These are phyloP conservation scores for Russula emetica DNA, from an alignment of 768 basidiomycete genomes.

Conservation along the genomic window DNA sequence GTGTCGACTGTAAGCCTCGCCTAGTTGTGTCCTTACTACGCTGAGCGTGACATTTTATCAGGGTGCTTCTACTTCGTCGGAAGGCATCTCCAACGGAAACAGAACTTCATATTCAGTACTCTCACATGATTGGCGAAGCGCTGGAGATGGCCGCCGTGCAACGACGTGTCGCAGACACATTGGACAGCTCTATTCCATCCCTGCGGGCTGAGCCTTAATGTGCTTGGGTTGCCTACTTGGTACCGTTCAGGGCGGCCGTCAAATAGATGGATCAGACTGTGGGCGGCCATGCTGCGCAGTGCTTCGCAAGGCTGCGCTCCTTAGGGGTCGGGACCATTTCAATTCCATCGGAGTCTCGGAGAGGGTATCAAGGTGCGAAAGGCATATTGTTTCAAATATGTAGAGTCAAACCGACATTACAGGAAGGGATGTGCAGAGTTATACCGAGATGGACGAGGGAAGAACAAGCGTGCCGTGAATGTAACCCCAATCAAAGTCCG, in stretches of 20 bases:
- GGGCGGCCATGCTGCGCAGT: neutral
- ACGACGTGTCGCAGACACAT: neutral
- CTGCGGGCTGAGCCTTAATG: neutral
- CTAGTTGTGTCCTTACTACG: neutral
- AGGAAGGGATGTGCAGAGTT: conserved; percentile 22
- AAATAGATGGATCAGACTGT: neutral
- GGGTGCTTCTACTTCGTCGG: conserved; percentile 26
- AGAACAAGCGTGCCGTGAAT: conserved; percentile 13
- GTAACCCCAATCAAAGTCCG: conserved; percentile 24
- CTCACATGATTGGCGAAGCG: conserved; percentile 20
- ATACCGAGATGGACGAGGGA: conserved; percentile 21
- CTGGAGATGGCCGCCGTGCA: conserved; percentile 15
- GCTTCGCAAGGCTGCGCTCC: conserved; percentile 1
- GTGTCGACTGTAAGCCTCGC: conserved; percentile 20
- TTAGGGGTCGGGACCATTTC: neutral
- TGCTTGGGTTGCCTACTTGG: conserved; percentile 4
- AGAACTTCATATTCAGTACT: conserved; percentile 6
- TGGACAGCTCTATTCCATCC: neutral
- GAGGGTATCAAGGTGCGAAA: conserved; percentile 15
- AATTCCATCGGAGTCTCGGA: neutral
- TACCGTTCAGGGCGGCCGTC: conserved; percentile 7
- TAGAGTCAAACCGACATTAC: conserved; percentile 22
- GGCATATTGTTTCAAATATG: conserved; percentile 4
- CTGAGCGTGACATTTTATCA: neutral
- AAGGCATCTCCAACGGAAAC: conserved; percentile 22